Base-by-base conservation (phyloP, 148 eudicot species). In the Rhododendron williamsianum region DNA sequence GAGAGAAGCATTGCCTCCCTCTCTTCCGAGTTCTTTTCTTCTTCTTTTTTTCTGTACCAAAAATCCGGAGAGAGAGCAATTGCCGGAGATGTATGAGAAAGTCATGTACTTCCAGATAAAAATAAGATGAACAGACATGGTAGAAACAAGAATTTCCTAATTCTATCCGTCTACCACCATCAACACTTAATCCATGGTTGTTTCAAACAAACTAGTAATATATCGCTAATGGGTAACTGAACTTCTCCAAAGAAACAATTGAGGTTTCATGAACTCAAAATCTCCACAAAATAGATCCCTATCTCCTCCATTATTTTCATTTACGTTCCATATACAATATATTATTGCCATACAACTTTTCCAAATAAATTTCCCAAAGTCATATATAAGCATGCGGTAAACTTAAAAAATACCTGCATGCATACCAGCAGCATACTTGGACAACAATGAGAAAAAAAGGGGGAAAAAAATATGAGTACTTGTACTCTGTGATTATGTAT, bases 231-330 rank as follows among this genome's bases (percentile, higher is more conserved):
- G 51, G 51, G 9, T 1, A 76, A 19, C 48, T 2, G 12, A 23
- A 41, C 18, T 4, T 33, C 23, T 15, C 45, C 23, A 36, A 74
- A 74, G 38, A 35, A 36, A 41, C 18, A 19, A 9, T 25, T 27
- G 9, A 35, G 38, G n/a, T 38, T 74, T 74, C 80, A 76, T 46
- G n/a, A 12, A 78, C 36, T 80, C 16, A 49, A 81, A 15, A 56
- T 21, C 30, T 56, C 69, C 69, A 35, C 2, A 35, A 9, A 12
- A 18, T 18, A 18, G 15, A 19, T 35, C 69, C 5, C 69, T 33
- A 54, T 81, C 45, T 83, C 21, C 84, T 43, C 45, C 78, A 69
- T 83, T 83, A 83, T 83, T 83, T 69, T 51, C 33, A 83, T 69
- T 35, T 48, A 49, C 52, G 33, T 76, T 76, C 41, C 25, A 13